Percentiles rank a stretch among this genome's conserved stretches.
These are phyloP conservation scores for Styphnolobium japonicum DNA, from an alignment of 306 rosid genomes.

Conservation along the genomic window DNA sequence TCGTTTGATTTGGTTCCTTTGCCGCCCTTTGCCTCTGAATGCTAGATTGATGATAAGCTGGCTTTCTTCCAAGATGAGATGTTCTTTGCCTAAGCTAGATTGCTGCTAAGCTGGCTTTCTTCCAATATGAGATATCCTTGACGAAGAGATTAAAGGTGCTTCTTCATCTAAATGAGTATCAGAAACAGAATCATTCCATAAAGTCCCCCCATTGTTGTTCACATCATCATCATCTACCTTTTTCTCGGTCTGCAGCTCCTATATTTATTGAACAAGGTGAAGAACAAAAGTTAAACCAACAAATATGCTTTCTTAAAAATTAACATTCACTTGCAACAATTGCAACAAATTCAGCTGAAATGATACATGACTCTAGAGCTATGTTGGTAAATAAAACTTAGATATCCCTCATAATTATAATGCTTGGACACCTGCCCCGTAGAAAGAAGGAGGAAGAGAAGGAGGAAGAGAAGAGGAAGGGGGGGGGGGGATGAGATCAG, in stretches of 20 bases:
- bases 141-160: constrained; percentile 66
- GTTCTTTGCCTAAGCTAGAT: constrained; percentile 9
- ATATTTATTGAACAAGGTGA: constrained; percentile 20
- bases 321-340: neutral
- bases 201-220: constrained; percentile 26
- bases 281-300: constrained; percentile 6
- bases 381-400: neutral
- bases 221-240: constrained; percentile 53
- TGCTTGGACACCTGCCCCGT: neutral
- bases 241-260: constrained; percentile 87
- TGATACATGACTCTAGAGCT: neutral
- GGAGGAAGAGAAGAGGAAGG: no score
- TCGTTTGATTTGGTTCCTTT: constrained; percentile 21
- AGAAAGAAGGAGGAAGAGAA: neutral
- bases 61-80: constrained; percentile 32
- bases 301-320: constrained; percentile 11
- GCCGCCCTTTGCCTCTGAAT: constrained; percentile 26
- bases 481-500: neutral
- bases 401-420: neutral
- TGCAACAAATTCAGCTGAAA: neutral
- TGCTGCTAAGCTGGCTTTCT: constrained; percentile 38
- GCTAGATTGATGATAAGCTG: constrained; percentile 23
- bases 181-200: constrained; percentile 44
- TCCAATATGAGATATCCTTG: constrained; percentile 79
- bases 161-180: constrained; percentile 66